phyloP scores from a whole-genome alignment of 768 basidiomycete species.

The Vararia minispora region DNA sequence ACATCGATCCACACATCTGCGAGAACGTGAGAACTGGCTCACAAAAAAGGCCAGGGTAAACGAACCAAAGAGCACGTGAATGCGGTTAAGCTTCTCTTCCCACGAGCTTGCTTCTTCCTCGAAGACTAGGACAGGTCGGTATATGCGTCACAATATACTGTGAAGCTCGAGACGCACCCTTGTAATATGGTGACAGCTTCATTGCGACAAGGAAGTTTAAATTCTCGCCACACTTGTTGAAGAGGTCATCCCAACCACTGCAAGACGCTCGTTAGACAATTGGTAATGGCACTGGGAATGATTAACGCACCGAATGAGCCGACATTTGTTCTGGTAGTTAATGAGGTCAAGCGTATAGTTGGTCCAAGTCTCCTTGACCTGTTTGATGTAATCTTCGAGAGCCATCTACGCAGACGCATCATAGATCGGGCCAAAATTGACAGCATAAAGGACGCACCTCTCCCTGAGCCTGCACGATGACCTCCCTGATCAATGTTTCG shows the following conservation, averaged over 20 bases:
- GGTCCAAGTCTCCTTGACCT: conserved; percentile 96
- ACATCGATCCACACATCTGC: conserved; percentile 99
- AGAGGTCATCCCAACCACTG: conserved; percentile 95
- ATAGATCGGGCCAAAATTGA: conserved; percentile 12
- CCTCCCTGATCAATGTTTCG: conserved; percentile 83
- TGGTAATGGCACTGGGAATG: not conserved
- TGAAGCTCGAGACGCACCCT: conserved; percentile 40
- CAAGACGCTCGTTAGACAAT: not conserved
- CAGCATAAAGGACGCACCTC: conserved; percentile 44
- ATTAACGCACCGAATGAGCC: conserved; percentile 65
- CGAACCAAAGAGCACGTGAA: conserved; percentile 91
- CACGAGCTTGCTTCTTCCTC: conserved; percentile 90
- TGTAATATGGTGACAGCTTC: conserved; percentile 97
- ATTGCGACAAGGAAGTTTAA: conserved; percentile 92
- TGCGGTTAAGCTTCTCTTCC: conserved; percentile 94
- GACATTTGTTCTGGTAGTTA: conserved; percentile 98
- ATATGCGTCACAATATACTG: conserved; percentile 4
- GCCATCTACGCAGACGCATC: conserved; percentile 59
- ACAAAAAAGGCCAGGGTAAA: not conserved
- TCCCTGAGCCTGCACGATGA: conserved; percentile 94
- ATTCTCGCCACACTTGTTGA: conserved; percentile 96
- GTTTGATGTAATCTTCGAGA: conserved; percentile 88
- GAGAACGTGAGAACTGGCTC: conserved; percentile 5
- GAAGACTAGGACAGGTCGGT: conserved; percentile 43
- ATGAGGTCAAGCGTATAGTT: conserved; percentile 92